Evolutionary conservation across 495 filamentous ascomycete genomes (phyloP).

Genomic region (Penicillium malachiteum): DNA sequence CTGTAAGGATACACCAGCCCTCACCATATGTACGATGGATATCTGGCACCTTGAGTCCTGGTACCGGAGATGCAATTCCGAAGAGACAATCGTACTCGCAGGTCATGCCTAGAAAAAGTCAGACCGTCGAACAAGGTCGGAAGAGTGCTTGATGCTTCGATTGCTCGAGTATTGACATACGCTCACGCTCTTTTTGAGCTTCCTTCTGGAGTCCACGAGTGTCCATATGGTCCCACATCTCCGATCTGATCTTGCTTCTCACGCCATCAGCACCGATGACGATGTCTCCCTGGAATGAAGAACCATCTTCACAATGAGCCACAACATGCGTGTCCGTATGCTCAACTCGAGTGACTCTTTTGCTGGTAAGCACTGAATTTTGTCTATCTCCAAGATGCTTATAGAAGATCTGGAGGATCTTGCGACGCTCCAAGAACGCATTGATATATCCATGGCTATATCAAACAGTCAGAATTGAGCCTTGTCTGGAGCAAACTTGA

Average conservation of each 20-base stretch:
- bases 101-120: not conserved
- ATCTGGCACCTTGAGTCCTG: not conserved
- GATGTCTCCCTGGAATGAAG: not conserved
- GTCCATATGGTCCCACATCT: conserved; percentile 2
- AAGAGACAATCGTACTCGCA: not conserved
- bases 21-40: not conserved
- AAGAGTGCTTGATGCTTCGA: not conserved
- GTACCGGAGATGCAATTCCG: not conserved
- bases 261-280: conserved; percentile 2
- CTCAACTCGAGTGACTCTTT: not conserved
- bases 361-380: not conserved
- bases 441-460: not conserved
- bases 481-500: no score
- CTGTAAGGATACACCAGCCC: not conserved
- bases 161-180: not conserved
- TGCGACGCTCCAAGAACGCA: not conserved
- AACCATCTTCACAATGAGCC: not conserved
- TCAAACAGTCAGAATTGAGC: no score
- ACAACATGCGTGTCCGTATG: not conserved
- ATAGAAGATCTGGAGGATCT: not conserved
- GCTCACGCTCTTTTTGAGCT: not conserved
- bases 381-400: not conserved
- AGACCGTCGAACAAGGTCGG: not conserved
- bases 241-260: not conserved
- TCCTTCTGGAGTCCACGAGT: not conserved